Percentiles rank a stretch among this genome's conserved stretches.
These are phyloP conservation scores for Clonostachys chloroleuca DNA, from an alignment of 2,329 filamentous ascomycete species.

Conservation along the genomic window DNA sequence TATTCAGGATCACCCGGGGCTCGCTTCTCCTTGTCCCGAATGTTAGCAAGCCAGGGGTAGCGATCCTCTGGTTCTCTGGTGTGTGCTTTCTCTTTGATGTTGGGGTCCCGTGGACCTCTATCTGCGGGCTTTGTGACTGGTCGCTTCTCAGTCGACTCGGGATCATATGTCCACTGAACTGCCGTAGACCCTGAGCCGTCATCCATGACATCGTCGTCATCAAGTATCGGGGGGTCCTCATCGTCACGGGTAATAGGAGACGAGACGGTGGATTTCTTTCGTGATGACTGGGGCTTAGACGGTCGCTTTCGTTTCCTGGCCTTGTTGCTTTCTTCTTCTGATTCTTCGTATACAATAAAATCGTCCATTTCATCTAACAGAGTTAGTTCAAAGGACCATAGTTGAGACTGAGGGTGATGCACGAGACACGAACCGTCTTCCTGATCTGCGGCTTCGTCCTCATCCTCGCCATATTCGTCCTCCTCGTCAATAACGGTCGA, in stretches of 20 bases:
- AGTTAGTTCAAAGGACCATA: too few species aligned
- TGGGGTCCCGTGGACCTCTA: slow-evolving; percentile 19
- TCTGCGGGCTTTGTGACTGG: slow-evolving; percentile 25
- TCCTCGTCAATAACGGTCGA: slow-evolving; percentile 63
- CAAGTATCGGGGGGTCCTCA: slow-evolving; percentile 31
- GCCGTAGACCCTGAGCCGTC: slow-evolving; percentile 62
- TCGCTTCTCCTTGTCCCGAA: slow-evolving; percentile 80
- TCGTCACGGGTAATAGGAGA: slow-evolving; percentile 18
- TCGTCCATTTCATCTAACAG: slow-evolving; percentile 68
- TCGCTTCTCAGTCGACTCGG: slow-evolving; percentile 32
- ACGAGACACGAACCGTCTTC: slow-evolving; percentile 47
- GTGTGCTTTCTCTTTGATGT: slow-evolving; percentile 64
- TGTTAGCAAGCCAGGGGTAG: slow-evolving; percentile 85
- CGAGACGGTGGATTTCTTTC: slow-evolving; percentile 60
- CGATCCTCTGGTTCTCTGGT: slow-evolving; percentile 79
- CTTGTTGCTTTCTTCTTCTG: slow-evolving; percentile 56
- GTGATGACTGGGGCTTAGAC: slow-evolving; percentile 41
- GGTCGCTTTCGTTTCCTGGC: slow-evolving; percentile 75
- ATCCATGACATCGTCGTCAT: slow-evolving; percentile 51
- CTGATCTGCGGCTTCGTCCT: slow-evolving; percentile 57
- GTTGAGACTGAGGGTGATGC: neutral
- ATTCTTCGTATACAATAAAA: slow-evolving; percentile 85
- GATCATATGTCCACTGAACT: slow-evolving; percentile 72
- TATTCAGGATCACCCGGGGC: slow-evolving; percentile 79
- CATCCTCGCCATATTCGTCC: slow-evolving; percentile 69